phyloP scores from a whole-genome alignment of 2,329 filamentous ascomycete genomes.

The Calonectria honghensis region DNA sequence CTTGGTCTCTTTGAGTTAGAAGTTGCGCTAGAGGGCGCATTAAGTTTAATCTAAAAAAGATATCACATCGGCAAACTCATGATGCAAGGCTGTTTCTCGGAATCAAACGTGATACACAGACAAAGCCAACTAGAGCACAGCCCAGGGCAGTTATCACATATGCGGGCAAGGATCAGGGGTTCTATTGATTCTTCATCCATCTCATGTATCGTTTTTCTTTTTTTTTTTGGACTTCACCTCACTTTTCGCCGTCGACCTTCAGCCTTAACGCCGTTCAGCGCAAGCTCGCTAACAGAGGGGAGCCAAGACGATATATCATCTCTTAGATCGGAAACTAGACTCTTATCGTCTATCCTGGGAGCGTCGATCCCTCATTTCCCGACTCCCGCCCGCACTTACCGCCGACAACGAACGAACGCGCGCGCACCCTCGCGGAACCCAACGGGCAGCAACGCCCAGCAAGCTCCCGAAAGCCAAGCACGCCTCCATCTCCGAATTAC shows the following conservation, averaged over 20 bases:
- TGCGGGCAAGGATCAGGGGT: neutral
- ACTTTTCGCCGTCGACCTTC: neutral
- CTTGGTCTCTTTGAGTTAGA: neutral
- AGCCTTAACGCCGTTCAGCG: neutral
- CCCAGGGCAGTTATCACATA: neutral
- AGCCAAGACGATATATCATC: neutral
- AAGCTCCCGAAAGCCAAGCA: neutral
- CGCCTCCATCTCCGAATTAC: neutral
- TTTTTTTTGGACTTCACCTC: neutral
- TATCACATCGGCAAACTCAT: neutral
- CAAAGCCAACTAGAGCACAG: neutral
- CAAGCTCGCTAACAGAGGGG: neutral
- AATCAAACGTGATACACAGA: neutral
- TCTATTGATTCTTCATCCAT: neutral
- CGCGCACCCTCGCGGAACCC: too few relatives aligned
- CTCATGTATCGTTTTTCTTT: neutral
- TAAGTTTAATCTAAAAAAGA: constrained; percentile 1
- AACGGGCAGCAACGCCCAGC: neutral
- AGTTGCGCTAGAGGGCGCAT: neutral
- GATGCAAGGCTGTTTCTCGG: neutral
- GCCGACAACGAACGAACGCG: neutral
- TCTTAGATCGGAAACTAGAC: neutral
- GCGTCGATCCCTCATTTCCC: constrained; percentile 10
- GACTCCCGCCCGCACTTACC: constrained; percentile 22
- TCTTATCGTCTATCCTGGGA: neutral